Base-by-base conservation (phyloP, 176 grass and related monocot genomes). In the Elaeis guineensis region DNA sequence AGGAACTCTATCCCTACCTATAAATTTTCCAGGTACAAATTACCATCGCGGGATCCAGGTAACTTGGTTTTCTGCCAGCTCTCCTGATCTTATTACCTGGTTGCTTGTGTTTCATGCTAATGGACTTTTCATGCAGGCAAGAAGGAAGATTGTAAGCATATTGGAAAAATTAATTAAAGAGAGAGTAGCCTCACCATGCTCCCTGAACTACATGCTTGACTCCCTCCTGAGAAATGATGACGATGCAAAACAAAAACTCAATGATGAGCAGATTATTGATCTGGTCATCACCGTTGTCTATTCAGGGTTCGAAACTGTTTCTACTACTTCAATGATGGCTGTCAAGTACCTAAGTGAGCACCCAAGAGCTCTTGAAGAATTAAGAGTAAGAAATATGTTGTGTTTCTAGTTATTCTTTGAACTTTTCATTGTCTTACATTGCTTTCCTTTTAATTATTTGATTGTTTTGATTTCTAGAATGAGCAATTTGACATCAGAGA, bases 41-140 rank as follows among this genome's bases (percentile, higher is more conserved):
- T 72, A 72, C 35, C 23, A 6, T 30, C 70, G 58, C 3, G 70
- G 70, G 5, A 54, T 63, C 28, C 70, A 72, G 70, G 70, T 72
- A 55, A 12, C 8, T 44, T 44, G 11, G 35, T 12, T 12, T 12
- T 44, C 35, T 12, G 1, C 35, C 35, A 44, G 35, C 35, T 44
- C 11, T 44, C 9, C 35, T 12, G 11, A 44, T 12, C 35, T 44
- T 44, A 12, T 44, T 44, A 44, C 9, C 9, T 12, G 35, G 35
- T 2, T 14, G 7, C 35, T 44, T 44, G 35, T 19, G 5, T 21
- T 48, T 39, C 1, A 21, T 21, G 3, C 17, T 14, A n/a, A 19
- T 15, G 24, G 29, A 7, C 2, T 12, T 5, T 48, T 54, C 19
- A 4, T 44, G 26, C 65, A 68, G 65, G 65, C 65, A 21, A 68